A percentile compares a stretch with the other conserved stretches of the same genome.
Evolutionary conservation across 768 basidiomycete genomes (phyloP).

Genomic region (Pilatotrama ljubarskyi): DNA sequence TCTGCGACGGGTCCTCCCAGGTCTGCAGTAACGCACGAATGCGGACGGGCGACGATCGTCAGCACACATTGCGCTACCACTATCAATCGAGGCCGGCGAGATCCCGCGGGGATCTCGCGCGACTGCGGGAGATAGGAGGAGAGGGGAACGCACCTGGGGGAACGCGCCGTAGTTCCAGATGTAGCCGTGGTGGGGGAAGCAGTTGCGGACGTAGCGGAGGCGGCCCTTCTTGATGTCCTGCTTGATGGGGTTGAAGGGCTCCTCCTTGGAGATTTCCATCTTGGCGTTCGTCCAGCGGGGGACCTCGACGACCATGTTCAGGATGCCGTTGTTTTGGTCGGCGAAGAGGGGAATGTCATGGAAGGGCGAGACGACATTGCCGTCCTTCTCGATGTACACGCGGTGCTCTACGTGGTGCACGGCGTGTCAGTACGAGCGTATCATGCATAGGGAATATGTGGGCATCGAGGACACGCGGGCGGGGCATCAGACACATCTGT

Average conservation of each 20-base stretch:
- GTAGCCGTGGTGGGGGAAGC: constrained; percentile 99
- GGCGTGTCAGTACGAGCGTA: neutral
- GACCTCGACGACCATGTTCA: constrained; percentile 99
- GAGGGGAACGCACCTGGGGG: constrained; percentile 72
- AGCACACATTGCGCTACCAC: neutral
- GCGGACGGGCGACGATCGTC: neutral
- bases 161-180: constrained; percentile 99
- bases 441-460: neutral
- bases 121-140: neutral
- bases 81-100: neutral
- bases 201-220: constrained; percentile 96
- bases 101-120: neutral
- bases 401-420: constrained; percentile 74
- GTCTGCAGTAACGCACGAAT: constrained; percentile 54
- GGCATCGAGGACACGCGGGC: constrained; percentile 17
- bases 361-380: constrained; percentile 80
- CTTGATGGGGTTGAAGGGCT: constrained; percentile 99
- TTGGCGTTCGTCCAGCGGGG: constrained; percentile 99
- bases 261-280: constrained; percentile 99
- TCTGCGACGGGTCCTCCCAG: constrained; percentile 91
- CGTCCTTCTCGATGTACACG: constrained; percentile 90
- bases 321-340: constrained; percentile 89
- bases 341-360: constrained; percentile 99
- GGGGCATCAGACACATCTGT: constrained; percentile 26
- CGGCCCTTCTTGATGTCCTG: constrained; percentile 98